Evolutionary conservation across 257 asterid genomes (phyloP).

Genomic region (Solanum commersonii): DNA sequence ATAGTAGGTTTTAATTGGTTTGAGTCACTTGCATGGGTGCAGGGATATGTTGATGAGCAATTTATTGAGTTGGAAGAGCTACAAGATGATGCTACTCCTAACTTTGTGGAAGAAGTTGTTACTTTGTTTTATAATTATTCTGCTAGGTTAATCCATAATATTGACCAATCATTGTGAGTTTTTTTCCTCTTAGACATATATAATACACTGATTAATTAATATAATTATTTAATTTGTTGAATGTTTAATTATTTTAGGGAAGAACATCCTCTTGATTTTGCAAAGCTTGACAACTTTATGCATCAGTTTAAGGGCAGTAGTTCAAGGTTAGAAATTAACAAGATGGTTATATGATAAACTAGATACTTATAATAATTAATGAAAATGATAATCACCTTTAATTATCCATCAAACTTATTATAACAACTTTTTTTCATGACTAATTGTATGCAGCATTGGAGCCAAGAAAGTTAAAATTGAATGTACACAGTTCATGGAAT

Average conservation of each 20-base stretch:
- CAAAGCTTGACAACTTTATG: constrained; percentile 50
- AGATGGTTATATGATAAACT: neutral
- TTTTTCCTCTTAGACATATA: neutral
- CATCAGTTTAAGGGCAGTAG: constrained; percentile 74
- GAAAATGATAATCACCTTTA: neutral
- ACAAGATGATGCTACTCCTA: constrained; percentile 67
- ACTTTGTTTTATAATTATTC: constrained; percentile 59
- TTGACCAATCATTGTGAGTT: constrained; percentile 65
- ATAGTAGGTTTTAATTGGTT: too few relatives aligned
- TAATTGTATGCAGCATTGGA: constrained; percentile 55
- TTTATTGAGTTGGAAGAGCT: constrained; percentile 62
- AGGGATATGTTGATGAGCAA: constrained; percentile 78
- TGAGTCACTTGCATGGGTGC: neutral
- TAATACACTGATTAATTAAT: neutral
- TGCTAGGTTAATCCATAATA: constrained; percentile 32
- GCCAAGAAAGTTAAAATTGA: constrained; percentile 62
- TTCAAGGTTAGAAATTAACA: constrained; percentile 40
- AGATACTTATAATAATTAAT: neutral
- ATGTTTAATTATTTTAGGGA: constrained; percentile 9
- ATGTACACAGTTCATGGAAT: constrained; percentile 54
- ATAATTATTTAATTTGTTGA: neutral
- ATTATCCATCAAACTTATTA: neutral
- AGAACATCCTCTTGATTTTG: constrained; percentile 20
- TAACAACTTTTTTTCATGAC: neutral
- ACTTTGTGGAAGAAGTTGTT: constrained; percentile 74